Evolutionary conservation across 345 rosid genomes (phyloP), one percentile per base, ranked within the genome.

Genomic region (Gossypium bickii): DNA sequence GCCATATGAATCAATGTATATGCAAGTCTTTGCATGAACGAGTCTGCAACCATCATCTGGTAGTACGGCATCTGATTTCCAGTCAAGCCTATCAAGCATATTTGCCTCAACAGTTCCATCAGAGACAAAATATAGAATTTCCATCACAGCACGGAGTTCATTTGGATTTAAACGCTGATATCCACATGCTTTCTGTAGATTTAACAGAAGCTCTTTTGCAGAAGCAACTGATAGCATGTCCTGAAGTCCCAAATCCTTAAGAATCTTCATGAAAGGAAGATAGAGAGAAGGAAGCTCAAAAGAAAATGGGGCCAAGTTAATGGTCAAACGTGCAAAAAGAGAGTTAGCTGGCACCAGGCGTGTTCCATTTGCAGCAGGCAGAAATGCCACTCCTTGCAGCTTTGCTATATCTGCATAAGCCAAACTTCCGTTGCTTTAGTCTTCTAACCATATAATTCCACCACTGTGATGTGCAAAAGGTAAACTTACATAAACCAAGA

Each of bases 31-130:
- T 64, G 94, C 92, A 76, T 90, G 93, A 75, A 93, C 86, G 67
- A 93, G 97, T 80, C 96, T 89, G 86, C 98, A 88, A 74, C 97
- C 96, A 78, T 93, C 96, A 75, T 93, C 98, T 71, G 96, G 96
- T 79, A 93, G 85, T 60, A 93, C 79, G 72, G 87, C 91, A 83
- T 89, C 91, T 55, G 86, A 83, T 72, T 79, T 87, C 87, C 86
- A 76, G 71, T 58, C 74, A 67, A 78, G 25, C 75, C 45, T 71
- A 76, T 74, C 48, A 18, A 82, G 57, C 66, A 62, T 71, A 63
- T 84, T 80, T 76, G 74, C 83, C 70, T 81, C 84, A 70, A 60
- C 69, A 66, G 75, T 77, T 67, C 71, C 82, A 75, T 86, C 90
- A 70, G 92, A 88, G 73, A 92, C 86, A 83, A 87, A 88, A 85